phyloP scores from a whole-genome alignment of 73 alveolate species.

The Symbiodinium natans region DNA sequence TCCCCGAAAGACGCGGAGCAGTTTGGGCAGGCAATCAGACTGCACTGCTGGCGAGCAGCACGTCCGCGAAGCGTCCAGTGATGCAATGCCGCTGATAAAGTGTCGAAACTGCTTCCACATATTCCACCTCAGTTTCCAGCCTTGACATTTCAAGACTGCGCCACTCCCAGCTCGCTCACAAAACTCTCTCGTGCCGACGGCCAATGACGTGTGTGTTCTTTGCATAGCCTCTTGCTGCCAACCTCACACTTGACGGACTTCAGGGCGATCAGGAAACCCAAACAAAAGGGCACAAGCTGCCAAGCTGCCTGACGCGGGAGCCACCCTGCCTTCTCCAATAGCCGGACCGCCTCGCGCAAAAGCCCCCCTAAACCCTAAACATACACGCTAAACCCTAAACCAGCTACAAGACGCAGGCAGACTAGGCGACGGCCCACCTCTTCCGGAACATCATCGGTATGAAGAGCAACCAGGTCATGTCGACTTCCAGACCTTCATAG shows the following conservation, averaged over 20 bases:
- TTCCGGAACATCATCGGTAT: constrained; percentile 41
- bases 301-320: constrained; percentile 20
- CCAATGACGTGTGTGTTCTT: too few species aligned
- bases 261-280: too few species aligned
- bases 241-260: too few species aligned
- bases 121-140: constrained; percentile 25
- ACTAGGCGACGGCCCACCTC: not conserved
- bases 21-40: not conserved
- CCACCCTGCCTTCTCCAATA: constrained; percentile 48
- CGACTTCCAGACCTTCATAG: not conserved
- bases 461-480: constrained; percentile 65
- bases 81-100: constrained; percentile 32
- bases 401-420: too few species aligned
- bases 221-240: too few species aligned
- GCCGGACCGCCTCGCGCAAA: constrained; percentile 19
- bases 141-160: not conserved
- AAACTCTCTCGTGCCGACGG: too few species aligned
- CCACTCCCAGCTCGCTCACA: not conserved
- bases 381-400: not conserved
- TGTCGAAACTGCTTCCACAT: constrained; percentile 60
- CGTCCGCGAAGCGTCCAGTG: constrained; percentile 72
- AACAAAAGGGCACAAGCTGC: too few species aligned
- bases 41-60: constrained; percentile 21
- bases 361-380: too few species aligned
- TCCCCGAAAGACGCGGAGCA: too few species aligned